Evolutionary conservation across 2,329 filamentous ascomycete genomes (phyloP).

Genomic region (Amesomyces nigricolor): DNA sequence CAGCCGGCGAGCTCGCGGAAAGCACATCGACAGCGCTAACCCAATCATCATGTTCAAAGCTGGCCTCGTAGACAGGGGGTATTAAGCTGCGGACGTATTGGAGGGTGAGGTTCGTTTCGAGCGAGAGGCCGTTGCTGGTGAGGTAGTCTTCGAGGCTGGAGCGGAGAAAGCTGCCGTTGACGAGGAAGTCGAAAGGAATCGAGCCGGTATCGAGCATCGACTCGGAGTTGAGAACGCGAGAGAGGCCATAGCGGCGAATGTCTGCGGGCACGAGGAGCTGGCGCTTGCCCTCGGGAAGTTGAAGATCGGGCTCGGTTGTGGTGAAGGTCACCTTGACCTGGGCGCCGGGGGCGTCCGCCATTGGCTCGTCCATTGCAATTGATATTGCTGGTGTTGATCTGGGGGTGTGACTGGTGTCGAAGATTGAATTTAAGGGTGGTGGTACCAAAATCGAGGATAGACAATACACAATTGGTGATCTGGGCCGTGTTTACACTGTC

Average conservation of each 20-base stretch:
- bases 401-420: background rate
- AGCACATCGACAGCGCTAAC: conserved; percentile 81
- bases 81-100: conserved; percentile 92
- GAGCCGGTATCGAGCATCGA: conserved; percentile 64
- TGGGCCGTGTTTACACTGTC: background rate
- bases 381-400: background rate
- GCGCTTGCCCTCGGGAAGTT: conserved; percentile 56
- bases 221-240: conserved; percentile 65
- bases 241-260: conserved; percentile 65
- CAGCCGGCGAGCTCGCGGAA: conserved; percentile 59
- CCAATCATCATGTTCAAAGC: conserved; percentile 98
- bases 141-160: conserved; percentile 90
- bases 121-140: conserved; percentile 75
- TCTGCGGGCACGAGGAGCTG: conserved; percentile 60
- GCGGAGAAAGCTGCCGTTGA: conserved; percentile 87
- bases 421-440: background rate
- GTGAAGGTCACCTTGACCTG: conserved; percentile 65
- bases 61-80: conserved; percentile 81
- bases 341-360: conserved; percentile 32
- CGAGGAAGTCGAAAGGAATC: conserved; percentile 87
- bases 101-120: conserved; percentile 78
- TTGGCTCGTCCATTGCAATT: conserved; percentile 27
- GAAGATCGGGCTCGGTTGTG: conserved; percentile 55
- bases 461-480: background rate
- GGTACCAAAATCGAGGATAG: background rate